Base-by-base conservation (phyloP, 163 green algal genomes). In the Scenedesmus sp. region DNA sequence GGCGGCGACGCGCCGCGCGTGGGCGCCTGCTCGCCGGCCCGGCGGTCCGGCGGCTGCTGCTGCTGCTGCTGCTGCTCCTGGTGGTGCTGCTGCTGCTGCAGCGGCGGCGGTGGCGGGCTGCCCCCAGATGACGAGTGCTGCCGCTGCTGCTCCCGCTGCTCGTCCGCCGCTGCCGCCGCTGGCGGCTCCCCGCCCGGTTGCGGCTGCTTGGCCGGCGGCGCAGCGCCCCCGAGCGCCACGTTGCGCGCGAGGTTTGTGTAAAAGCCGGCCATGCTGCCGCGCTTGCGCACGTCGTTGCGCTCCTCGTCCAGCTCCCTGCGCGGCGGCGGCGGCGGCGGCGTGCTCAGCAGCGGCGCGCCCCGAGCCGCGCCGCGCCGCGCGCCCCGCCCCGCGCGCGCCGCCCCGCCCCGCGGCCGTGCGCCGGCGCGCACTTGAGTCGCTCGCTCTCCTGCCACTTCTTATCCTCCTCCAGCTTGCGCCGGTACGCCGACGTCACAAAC, bases 401-500 rank as follows among this genome's bases (percentile, higher is more conserved):
- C n/a, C n/a, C n/a, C n/a, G n/a, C n/a, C n/a, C n/a, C n/a, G n/a
- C n/a, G n/a, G n/a, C n/a, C n/a, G n/a, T n/a, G n/a, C n/a, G n/a
- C n/a, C n/a, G n/a, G n/a, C n/a, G 44, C 80, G 26, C 75, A 92
- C 86, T 86, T 94, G 36, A 86, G 51, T 50, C 89, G 86, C 84
- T 98, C 86, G 64, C 93, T 84, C 80, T 91, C 92, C 70, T 89
- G 70, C 93, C 92, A 98, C 75, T 91, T 89, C 83, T 93, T 86
- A 36, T 97, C 87, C 83, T 98, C 95, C 80, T 97, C 90, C 58
- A 99, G 89, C 83, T 99, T 98, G 60, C 91, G 89, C 17, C 93
- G 91, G 89, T 99, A 99, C 1, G 94, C 94, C 1, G 83, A 63
- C 0, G 96, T 99, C 13, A 99, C 87, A 80, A 99, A 99, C 75